Base-by-base conservation (phyloP, 2,329 filamentous ascomycete species). In the Exophiala sideris region DNA sequence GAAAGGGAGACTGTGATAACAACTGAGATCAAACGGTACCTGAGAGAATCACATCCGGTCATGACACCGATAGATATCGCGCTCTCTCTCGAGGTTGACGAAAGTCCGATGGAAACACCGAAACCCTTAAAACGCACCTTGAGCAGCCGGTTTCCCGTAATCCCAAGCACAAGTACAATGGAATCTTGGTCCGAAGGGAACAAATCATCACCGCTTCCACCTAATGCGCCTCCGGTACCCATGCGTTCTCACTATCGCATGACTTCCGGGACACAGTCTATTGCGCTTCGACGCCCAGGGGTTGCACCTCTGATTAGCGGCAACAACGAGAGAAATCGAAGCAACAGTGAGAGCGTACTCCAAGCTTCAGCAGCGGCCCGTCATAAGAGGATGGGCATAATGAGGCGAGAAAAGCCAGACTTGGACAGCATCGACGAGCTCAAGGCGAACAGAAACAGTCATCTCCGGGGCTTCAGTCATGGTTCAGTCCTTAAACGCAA, bases 221-320 rank as follows among this genome's bases (percentile, higher is more conserved):
- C 50, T 18, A 82, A 86, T 33, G 79, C 87, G 24, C 89, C 91
- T 2, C 88, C 88, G 0, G 88, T 95, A 56, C 90, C 90, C 0
- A 82, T 82, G 3, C 82, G 87, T 56, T 94, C 90, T 2, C 91
- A 96, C 68, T 89, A 89, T 62, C 84, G 91, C 29, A 72, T 76
- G 51, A 68, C 72, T 3, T 77, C 66, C 21, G 59, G 64, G 10
- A 62, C 59, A 35, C 67, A 72, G 34, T 67, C 66, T 54, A 66
- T 71, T 5, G 74, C 81, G 5, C 75, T 84, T 42, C 83, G 88
- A 52, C 79, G 86, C 52, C 88, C 90, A 1, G 83, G 85, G 1
- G 80, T 90, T n/a, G 84, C 88, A 70, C 89, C 82, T n/a, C 11
- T 62, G 35, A 56, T 63, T 14, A 68, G 82, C 32, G 69, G 88